phyloP scores from a whole-genome alignment of 2,329 filamentous ascomycete species.

The Penicillium hordei region DNA sequence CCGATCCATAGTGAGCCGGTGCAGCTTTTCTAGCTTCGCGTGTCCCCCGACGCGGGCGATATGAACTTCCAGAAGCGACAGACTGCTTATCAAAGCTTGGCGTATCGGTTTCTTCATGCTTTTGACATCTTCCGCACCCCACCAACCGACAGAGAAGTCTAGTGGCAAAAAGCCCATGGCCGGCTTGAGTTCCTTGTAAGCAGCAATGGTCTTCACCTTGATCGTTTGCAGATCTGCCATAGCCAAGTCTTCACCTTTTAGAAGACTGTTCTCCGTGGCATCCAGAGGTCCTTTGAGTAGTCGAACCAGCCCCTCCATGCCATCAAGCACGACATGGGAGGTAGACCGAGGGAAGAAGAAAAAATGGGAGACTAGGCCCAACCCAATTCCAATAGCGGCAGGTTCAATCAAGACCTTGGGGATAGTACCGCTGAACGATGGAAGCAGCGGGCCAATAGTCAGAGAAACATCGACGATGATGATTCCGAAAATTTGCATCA shows the following conservation, averaged over 20 bases:
- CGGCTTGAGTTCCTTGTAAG: constrained; percentile 43
- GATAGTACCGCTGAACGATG: constrained; percentile 44
- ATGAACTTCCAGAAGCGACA: constrained; percentile 48
- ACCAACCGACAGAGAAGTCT: constrained; percentile 49
- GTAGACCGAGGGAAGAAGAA: constrained; percentile 54
- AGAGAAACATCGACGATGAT: constrained; percentile 51
- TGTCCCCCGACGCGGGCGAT: constrained; percentile 32
- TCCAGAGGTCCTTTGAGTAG: constrained; percentile 33
- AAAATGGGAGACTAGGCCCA: constrained; percentile 48
- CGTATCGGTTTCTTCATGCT: constrained; percentile 40
- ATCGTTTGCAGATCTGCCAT: constrained; percentile 31
- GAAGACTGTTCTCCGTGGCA: constrained; percentile 26
- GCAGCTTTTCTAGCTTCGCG: constrained; percentile 21
- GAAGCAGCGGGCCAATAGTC: constrained; percentile 45
- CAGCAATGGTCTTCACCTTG: constrained; percentile 34
- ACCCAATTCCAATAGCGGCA: constrained; percentile 47
- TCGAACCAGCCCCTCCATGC: constrained; percentile 32
- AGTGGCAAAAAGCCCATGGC: constrained; percentile 48
- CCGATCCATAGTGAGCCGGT: constrained; percentile 10
- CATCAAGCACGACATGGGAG: constrained; percentile 45
- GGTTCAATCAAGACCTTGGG: constrained; percentile 47
- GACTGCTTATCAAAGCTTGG: constrained; percentile 34
- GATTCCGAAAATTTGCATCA: constrained; percentile 50
- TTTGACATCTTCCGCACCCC: constrained; percentile 48
- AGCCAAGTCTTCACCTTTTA: constrained; percentile 17